These are phyloP conservation scores for Fusarium newnesense DNA, from an alignment of 2,329 filamentous ascomycete genomes.

Conservation along the genomic window DNA sequence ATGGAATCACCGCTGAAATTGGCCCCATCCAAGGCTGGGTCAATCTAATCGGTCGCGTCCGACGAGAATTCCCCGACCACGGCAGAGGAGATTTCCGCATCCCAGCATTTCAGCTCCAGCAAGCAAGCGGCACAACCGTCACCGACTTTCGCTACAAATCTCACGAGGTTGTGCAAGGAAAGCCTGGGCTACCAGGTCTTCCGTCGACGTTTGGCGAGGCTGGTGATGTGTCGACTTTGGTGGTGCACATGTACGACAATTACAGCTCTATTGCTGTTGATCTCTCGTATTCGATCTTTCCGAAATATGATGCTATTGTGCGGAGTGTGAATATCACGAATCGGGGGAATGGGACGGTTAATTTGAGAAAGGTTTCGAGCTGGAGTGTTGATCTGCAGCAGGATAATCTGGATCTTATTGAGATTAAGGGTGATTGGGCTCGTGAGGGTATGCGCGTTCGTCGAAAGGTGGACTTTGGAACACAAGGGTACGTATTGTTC, in stretches of 20 bases:
- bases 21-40: constrained; percentile 50
- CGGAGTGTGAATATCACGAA: constrained; percentile 72
- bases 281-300: constrained; percentile 72
- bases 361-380: constrained; percentile 66
- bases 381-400: constrained; percentile 71
- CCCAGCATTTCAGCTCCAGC: constrained; percentile 69
- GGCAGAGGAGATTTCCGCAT: constrained; percentile 72
- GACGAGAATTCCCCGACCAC: constrained; percentile 73
- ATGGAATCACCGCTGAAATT: constrained; percentile 50
- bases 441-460: constrained; percentile 66
- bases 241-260: constrained; percentile 69
- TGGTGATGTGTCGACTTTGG: constrained; percentile 66
- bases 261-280: constrained; percentile 67
- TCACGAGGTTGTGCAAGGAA: constrained; percentile 64
- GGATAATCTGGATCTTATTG: constrained; percentile 70
- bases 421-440: constrained; percentile 71
- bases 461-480: constrained; percentile 66
- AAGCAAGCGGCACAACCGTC: constrained; percentile 68
- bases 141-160: constrained; percentile 68
- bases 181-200: constrained; percentile 65
- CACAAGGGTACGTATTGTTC: constrained; percentile 57
- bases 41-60: constrained; percentile 65
- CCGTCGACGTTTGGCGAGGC: constrained; percentile 68
- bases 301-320: constrained; percentile 68
- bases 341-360: constrained; percentile 61